A percentile compares a stretch with the other conserved stretches of the same genome.
Conservation (phyloP, 305 asterid species). For the Withania somnifera region DNA sequence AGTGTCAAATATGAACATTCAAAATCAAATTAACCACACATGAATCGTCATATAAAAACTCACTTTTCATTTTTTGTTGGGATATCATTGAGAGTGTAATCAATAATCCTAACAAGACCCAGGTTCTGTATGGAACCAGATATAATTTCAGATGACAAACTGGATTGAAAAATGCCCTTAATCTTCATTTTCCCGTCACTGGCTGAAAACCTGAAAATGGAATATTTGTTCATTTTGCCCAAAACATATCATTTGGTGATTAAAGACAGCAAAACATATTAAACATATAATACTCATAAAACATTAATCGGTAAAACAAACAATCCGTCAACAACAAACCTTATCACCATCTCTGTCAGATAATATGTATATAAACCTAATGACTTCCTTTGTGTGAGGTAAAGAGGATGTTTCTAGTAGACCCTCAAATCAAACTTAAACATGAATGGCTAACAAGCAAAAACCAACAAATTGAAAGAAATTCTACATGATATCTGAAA, state of each 20-base stretch:
- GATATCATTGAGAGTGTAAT: conserved; percentile 61
- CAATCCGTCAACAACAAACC: background rate
- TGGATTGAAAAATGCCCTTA: conserved; percentile 47
- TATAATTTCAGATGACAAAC: conserved; percentile 45
- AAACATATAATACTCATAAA: background rate
- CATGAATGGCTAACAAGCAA: too few relatives aligned
- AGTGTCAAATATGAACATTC: background rate
- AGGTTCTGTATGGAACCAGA: conserved; percentile 68
- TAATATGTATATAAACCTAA: too few relatives aligned
- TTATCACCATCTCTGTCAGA: too few relatives aligned
- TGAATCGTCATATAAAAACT: background rate
- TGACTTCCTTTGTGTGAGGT: too few relatives aligned
- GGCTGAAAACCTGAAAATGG: conserved; percentile 43
- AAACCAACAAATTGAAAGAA: too few relatives aligned
- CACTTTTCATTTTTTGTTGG: conserved; percentile 68
- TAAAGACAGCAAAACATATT: background rate
- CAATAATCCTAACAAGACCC: conserved; percentile 57
- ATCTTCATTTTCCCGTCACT: conserved; percentile 69
- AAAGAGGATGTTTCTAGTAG: too few relatives aligned
- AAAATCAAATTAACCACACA: background rate
- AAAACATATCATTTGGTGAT: background rate
- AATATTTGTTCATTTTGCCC: background rate
- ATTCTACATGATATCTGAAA: background rate
- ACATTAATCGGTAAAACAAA: background rate
- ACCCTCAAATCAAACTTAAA: too few relatives aligned